Evolutionary conservation across 352 stramenopile species (phyloP), one percentile per base, ranked within the genome.

Genomic region (Phytophthora ohioensis): DNA sequence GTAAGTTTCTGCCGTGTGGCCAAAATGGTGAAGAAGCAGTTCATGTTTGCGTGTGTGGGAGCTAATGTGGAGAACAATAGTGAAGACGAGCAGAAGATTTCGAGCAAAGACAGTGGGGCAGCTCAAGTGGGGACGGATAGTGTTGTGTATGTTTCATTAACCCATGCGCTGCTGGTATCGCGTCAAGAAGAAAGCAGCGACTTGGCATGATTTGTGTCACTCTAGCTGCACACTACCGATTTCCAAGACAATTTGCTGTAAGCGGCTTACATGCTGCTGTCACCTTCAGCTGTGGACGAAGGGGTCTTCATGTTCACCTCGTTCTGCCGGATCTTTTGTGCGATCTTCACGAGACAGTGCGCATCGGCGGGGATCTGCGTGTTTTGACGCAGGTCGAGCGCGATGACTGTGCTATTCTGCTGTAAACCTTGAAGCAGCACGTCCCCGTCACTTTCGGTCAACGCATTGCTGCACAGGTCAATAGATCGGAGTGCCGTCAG

Each of bases 341-440:
- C 83, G 36, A 93, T 91, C 42, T 87, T 78, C n/a, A 82, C 65
- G 2, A 92, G 67, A 31, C 82, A 88, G 13, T 84, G 71, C 6
- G 85, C 79, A 45, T 91, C 78, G 2, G 67, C 74, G 3, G 84
- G 75, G 41, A 95, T 92, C 30, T 91, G 78, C 36, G 57, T 68
- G 41, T 97, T 97, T 68, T 88, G 86, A 11, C 91, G 88, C 42
- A 95, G 62, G 46, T 97, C 91, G 5, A 96, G 64, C 8, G 85
- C 86, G 0, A 92, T 69, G 11, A 96, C 51, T 0, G 67, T 80
- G 51, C 51, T 61, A 62, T 95, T 94, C 34, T 87, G 75, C 64
- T 85, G 67, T 12, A 97, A 70, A 0, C 85, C 87, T 35, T 88
- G 80, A 2, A 84, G 69, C 21, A 97, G 64, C 31, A 79, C 52